These are phyloP conservation scores for Phialemoniopsis sp. DNA, from an alignment of 2,329 filamentous ascomycete species.

Conservation along the genomic window DNA sequence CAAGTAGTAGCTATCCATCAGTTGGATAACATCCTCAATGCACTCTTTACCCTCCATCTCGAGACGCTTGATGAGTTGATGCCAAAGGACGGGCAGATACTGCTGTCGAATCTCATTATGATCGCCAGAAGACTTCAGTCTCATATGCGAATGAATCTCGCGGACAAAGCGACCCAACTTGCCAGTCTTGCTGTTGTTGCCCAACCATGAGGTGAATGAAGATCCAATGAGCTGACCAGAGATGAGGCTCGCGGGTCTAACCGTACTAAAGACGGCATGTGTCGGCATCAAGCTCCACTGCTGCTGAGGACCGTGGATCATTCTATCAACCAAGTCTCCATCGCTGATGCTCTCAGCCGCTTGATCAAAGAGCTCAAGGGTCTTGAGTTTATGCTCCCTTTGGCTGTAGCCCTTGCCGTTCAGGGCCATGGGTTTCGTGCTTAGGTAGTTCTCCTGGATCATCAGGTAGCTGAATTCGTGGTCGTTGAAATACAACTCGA, in stretches of 20 bases:
- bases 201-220: constrained; percentile 86
- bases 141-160: constrained; percentile 97
- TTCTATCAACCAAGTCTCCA: constrained; percentile 89
- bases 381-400: constrained; percentile 71
- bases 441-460: constrained; percentile 97
- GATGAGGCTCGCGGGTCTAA: constrained; percentile 83
- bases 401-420: constrained; percentile 53
- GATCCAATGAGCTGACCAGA: constrained; percentile 73
- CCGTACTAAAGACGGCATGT: constrained; percentile 92
- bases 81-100: constrained; percentile 87
- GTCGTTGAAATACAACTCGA: constrained; percentile 98
- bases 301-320: constrained; percentile 98
- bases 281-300: constrained; percentile 98
- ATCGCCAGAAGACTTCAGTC: constrained; percentile 83
- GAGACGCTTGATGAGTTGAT: constrained; percentile 70
- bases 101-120: constrained; percentile 92
- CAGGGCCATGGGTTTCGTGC: constrained; percentile 68
- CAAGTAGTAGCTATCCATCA: constrained; percentile 97
- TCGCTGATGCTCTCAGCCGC: constrained; percentile 97
- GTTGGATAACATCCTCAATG: constrained; percentile 77
- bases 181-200: constrained; percentile 85
- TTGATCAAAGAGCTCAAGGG: constrained; percentile 80
- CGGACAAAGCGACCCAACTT: constrained; percentile 78
- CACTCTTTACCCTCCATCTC: constrained; percentile 76
- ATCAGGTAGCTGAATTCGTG: constrained; percentile 97